Conservation (phyloP, 495 filamentous ascomycete species). For the Acidiella bohemica region DNA sequence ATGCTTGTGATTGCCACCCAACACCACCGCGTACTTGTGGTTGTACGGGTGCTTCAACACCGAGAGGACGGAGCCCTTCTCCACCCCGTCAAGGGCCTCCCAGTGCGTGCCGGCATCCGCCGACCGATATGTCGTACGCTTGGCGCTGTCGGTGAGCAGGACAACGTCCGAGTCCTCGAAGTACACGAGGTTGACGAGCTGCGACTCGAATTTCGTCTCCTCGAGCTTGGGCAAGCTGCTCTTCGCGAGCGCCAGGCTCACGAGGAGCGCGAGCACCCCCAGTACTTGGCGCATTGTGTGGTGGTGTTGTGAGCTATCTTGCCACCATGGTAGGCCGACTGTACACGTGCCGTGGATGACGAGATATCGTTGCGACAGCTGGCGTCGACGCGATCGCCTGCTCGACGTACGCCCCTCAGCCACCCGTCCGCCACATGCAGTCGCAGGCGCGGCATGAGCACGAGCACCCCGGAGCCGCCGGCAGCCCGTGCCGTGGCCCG, state of each 20-base stretch:
- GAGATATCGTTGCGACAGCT: too few relatives aligned
- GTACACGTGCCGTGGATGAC: too few relatives aligned
- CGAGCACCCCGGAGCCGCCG: too few relatives aligned
- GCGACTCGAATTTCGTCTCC: conserved; percentile 44
- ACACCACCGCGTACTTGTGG: conserved; percentile 59
- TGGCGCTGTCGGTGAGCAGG: conserved; percentile 44
- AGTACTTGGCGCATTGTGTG: conserved; percentile 3
- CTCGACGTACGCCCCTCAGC: too few relatives aligned
- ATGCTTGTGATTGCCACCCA: conserved; percentile 52
- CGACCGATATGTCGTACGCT: conserved; percentile 53
- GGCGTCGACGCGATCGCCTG: too few relatives aligned
- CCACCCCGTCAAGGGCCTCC: conserved; percentile 48
- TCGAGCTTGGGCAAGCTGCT: conserved; percentile 40
- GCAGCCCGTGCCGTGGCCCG: too few relatives aligned
- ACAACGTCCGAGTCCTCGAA: conserved; percentile 75
- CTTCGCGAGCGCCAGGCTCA: conserved; percentile 28
- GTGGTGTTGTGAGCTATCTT: too few relatives aligned
- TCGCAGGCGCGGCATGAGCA: too few relatives aligned
- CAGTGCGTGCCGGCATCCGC: conserved; percentile 65
- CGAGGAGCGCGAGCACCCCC: not conserved
- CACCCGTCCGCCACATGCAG: too few relatives aligned
- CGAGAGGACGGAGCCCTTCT: conserved; percentile 43
- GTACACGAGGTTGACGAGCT: conserved; percentile 58
- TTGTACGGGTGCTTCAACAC: conserved; percentile 66
- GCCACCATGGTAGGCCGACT: too few relatives aligned